Base-by-base conservation (phyloP, 257 asterid species). In the Solanum arcanum region DNA sequence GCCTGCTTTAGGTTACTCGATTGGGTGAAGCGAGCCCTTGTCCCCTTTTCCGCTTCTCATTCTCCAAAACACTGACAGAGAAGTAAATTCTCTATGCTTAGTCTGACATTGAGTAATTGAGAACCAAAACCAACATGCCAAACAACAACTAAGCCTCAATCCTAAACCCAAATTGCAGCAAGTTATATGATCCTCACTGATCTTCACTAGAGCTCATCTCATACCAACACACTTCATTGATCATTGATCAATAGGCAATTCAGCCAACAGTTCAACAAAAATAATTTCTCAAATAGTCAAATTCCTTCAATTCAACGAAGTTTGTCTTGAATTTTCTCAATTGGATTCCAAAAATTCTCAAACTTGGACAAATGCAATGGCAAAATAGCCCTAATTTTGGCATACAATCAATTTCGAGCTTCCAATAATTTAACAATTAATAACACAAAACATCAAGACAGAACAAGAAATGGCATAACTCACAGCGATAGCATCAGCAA, bases 401-500 rank as follows among this genome's bases (percentile, higher is more conserved):
- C 23, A 42, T 25, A 12, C 5, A 76, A 42, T 42, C 59, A n/a
- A 46, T 76, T 76, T 76, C 83, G 60, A 42, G 37, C 37, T 76
- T 7, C 35, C 46, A 9, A 77, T 5, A 77, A 77, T 29, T 25
- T 25, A 46, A 44, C 64, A 9, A 46, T 15, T 37, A 80, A 47
- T 25, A 47, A 27, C 39, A 37, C 39, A 37, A 37, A 37, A 37
- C 6, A 37, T 37, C 7, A 37, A 37, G 7, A 37, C 39, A 37
- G 7, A 80, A 80, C n/a, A 37, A 7, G 16, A 72, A 27, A 7
- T 29, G 12, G 29, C 83, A 70, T 9, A 29, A 89, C 94, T 88
- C 81, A 91, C 95, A 42, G 97, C 90, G 25, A 94, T 90, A 42
- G 99, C 95, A 82, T 97, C 99, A 14, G 98, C 99, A 83, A 97